Evolutionary conservation across 2,329 filamentous ascomycete species (phyloP), one percentile per base, ranked within the genome.

Genomic region (Cadophora sp.): DNA sequence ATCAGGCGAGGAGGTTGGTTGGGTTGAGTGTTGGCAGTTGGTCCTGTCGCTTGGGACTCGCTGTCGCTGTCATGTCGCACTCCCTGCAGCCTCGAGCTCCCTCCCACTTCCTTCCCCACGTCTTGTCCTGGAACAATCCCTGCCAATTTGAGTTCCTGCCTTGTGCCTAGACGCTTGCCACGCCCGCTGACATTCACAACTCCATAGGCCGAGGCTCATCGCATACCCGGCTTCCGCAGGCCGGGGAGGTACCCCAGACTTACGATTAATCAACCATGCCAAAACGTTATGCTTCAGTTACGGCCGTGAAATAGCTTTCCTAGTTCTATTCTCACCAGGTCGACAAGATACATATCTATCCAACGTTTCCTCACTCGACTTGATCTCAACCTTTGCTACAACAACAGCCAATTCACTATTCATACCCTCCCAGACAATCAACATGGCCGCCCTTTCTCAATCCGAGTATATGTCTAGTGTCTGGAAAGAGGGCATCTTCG

Each of bases 401-500:
- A 62, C 47, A 22, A 27, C n/a, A 24, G 33, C 18, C n/a, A 41
- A 20, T 43, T 16, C n/a, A 14, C 2, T 14, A 4, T 41, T 27
- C 24, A 36, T 18, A 50, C n/a, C n/a, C 27, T 45, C 9, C 16
- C n/a, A 27, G 16, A 45, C 18, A 59, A 30, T 59, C 59, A 63
- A 45, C 8, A 63, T 63, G 61, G 36, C 61, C 70, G 71, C 73
- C 36, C 79, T 93, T 60, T 85, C 90, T 8, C 89, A 89, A 73
- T 89, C 89, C 62, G 85, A 92, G 68, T 97, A 94, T 76, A 78
- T 97, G 72, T 96, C 92, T 79, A 85, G 89, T 67, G 88, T 94
- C 73, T 97, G 94, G 94, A 89, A 85, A 73, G 91, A 97, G 80
- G 92, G 90, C 71, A 90, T 97, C 70, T 97, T 97, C 78, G 87